Evolutionary conservation across 306 rosid genomes (phyloP).

Genomic region (Ormosia semicastrata): DNA sequence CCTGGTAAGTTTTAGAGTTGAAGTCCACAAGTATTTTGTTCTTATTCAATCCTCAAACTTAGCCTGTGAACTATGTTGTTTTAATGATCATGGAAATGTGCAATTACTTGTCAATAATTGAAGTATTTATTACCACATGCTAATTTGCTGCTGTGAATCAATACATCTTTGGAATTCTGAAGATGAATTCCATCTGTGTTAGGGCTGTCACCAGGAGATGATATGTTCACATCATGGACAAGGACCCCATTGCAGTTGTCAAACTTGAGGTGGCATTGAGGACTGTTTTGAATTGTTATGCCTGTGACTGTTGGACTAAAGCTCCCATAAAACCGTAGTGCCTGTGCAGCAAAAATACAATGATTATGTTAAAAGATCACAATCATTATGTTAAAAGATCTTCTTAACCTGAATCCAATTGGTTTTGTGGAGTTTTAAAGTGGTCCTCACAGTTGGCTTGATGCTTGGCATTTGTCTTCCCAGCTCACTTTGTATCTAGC

Average conservation of each 20-base stretch:
- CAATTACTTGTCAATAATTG: background rate
- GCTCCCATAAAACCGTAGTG: constrained; percentile 89
- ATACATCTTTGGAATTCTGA: constrained; percentile 81
- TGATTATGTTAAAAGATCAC: background rate
- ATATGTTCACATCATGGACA: constrained; percentile 67
- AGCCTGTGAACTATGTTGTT: background rate
- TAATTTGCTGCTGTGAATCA: constrained; percentile 63
- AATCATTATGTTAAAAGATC: constrained; percentile 35
- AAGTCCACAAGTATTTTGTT: background rate
- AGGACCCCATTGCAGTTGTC: constrained; percentile 83
- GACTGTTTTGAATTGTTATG: constrained; percentile 86
- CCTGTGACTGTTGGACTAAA: constrained; percentile 80
- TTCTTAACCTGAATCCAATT: background rate
- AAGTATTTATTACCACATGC: constrained; percentile 81
- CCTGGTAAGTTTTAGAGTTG: background rate
- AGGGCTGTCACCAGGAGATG: constrained; percentile 88
- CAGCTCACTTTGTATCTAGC: constrained; percentile 60
- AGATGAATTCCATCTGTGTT: constrained; percentile 98
- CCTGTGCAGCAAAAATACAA: constrained; percentile 47
- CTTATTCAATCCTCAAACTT: background rate
- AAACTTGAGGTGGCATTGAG: constrained; percentile 94
- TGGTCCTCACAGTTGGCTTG: constrained; percentile 90
- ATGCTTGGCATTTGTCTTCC: constrained; percentile 73
- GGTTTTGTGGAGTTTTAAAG: background rate
- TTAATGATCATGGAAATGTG: background rate